Evolutionary conservation across 352 stramenopile species (phyloP).

Genomic region (Saprolegnia diclina): DNA sequence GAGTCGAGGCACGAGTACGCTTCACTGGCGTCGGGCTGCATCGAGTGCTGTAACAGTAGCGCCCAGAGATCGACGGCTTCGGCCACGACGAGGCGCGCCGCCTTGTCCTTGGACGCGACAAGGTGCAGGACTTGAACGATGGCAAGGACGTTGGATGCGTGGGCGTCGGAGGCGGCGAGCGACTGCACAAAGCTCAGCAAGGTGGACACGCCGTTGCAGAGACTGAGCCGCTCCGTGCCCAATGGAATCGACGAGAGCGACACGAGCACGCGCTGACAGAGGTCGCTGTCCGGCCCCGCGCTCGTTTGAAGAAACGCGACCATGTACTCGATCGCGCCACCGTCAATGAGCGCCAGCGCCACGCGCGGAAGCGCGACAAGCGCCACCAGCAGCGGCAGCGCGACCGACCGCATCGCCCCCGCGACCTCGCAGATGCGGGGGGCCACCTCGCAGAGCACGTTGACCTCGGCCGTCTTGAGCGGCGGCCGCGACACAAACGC

Average conservation of each 20-base stretch:
- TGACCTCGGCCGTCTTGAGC: conserved; percentile 24
- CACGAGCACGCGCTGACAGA: conserved; percentile 21
- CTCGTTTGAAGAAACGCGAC: neutral
- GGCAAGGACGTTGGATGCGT: neutral
- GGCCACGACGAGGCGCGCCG: neutral
- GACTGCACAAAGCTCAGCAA: conserved; percentile 9
- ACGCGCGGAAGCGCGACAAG: neutral
- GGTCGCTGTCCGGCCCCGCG: neutral
- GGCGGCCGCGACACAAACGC: neutral
- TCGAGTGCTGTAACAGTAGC: conserved; percentile 9
- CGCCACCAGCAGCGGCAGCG: conserved; percentile 1
- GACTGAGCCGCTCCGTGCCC: conserved; percentile 7
- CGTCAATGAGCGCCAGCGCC: conserved; percentile 16
- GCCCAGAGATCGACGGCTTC: neutral
- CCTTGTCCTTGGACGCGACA: conserved; percentile 11
- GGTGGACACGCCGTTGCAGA: conserved; percentile 8
- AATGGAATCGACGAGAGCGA: neutral
- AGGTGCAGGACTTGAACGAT: conserved; percentile 5
- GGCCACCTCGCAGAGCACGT: neutral
- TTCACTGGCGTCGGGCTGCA: neutral
- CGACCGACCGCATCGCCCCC: neutral
- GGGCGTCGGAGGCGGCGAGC: neutral
- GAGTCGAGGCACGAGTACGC: conserved; percentile 16
- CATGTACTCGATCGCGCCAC: conserved; percentile 6
- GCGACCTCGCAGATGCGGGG: neutral